These are phyloP conservation scores for Populus deltoides DNA, from an alignment of 345 rosid species.

Conservation along the genomic window DNA sequence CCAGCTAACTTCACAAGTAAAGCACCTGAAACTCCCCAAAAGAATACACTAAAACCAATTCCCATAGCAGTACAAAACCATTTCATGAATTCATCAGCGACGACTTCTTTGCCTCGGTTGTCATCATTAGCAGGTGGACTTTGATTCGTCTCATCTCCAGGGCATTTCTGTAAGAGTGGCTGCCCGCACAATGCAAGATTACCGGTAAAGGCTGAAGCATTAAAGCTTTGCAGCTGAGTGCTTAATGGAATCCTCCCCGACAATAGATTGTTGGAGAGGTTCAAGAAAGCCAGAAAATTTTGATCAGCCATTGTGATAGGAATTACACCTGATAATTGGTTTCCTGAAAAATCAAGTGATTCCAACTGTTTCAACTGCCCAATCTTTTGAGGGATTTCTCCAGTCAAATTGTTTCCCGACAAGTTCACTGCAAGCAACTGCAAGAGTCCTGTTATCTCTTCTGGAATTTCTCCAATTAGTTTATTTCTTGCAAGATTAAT, in stretches of 20 bases:
- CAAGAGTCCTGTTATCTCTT: background rate
- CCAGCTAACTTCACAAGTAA: too few species aligned
- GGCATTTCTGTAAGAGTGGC: background rate
- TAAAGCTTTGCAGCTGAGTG: constrained; percentile 9
- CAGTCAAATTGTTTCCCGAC: background rate
- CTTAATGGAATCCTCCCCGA: constrained; percentile 1
- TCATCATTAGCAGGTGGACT: background rate
- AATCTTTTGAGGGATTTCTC: background rate
- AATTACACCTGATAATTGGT: background rate
- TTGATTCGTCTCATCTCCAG: background rate
- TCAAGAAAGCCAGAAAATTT: background rate
- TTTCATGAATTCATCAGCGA: background rate
- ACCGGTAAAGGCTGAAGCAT: background rate
- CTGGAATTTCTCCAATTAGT: background rate
- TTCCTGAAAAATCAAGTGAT: constrained; percentile 3
- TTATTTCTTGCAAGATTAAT: background rate
- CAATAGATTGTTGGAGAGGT: constrained; percentile 3
- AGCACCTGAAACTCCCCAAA: background rate
- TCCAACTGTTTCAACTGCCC: background rate
- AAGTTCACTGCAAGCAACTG: background rate
- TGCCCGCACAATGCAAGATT: background rate
- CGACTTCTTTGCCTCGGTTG: background rate
- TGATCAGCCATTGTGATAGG: background rate
- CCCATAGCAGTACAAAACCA: constrained; percentile 6
- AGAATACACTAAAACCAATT: background rate